These are phyloP conservation scores for Phytophthora sp. DNA, from an alignment of 352 stramenopile species.

Conservation along the genomic window DNA sequence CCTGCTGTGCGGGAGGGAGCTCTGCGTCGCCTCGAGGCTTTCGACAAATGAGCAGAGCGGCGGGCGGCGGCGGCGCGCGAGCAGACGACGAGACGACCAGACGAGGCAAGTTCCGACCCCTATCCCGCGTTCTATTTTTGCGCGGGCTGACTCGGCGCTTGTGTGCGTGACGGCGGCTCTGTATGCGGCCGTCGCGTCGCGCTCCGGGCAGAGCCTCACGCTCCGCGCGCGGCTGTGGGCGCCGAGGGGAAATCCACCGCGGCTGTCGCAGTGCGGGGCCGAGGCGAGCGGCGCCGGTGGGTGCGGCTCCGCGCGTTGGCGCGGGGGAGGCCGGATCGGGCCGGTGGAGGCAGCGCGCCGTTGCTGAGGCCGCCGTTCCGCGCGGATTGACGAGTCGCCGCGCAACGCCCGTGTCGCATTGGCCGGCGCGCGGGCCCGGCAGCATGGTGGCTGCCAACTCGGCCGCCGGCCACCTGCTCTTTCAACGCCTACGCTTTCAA, in stretches of 20 bases:
- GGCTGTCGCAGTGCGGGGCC: conserved; percentile 20
- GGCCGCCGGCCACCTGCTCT: conserved; percentile 24
- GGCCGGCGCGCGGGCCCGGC: too few species aligned
- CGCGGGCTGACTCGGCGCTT: not conserved
- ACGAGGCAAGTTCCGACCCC: conserved; percentile 41
- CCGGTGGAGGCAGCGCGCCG: too few species aligned
- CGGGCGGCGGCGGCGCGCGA: conserved; percentile 28
- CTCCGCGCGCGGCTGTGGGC: not conserved
- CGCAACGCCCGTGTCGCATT: too few species aligned
- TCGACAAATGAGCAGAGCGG: conserved; percentile 30
- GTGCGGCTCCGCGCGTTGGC: too few species aligned
- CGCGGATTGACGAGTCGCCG: too few species aligned
- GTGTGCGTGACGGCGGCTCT: too few species aligned
- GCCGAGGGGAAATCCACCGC: conserved; percentile 10
- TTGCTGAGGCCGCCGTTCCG: too few species aligned
- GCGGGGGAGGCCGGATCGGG: too few species aligned
- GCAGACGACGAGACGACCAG: conserved; percentile 29
- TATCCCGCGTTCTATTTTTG: conserved; percentile 45
- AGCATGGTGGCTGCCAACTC: too few species aligned
- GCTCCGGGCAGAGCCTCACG: not conserved
- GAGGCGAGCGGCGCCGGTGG: not conserved
- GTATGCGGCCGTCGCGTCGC: conserved; percentile 8
- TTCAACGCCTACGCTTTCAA: too few species aligned
- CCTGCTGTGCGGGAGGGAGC: not conserved
- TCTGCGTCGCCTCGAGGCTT: conserved; percentile 30